Percentiles rank a stretch among this genome's conserved stretches.
phyloP scores from a whole-genome alignment of 139 green algal genomes.

The Volvox africanus region DNA sequence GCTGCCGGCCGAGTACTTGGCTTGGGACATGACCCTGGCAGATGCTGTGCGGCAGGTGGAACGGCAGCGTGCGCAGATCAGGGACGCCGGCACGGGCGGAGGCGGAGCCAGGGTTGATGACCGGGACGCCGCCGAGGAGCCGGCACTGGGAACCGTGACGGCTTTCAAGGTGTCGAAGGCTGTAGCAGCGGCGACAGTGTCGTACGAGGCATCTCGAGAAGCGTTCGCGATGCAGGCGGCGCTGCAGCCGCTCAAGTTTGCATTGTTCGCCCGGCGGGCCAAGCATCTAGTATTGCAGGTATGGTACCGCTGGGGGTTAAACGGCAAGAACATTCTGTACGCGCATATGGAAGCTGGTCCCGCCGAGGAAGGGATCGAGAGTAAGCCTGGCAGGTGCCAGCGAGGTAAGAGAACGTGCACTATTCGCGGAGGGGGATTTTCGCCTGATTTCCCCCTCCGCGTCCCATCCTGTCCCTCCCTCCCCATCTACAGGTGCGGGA shows the following conservation, averaged over 20 bases:
- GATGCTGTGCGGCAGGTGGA: conserved; percentile 21
- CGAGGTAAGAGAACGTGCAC: too few relatives aligned
- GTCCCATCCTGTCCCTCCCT: too few relatives aligned
- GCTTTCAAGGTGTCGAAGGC: conserved; percentile 47
- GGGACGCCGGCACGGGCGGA: neutral
- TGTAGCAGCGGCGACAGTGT: conserved; percentile 39
- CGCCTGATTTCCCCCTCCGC: too few relatives aligned
- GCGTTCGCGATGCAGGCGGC: conserved; percentile 29
- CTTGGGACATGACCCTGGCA: conserved; percentile 22
- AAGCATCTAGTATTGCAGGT: conserved; percentile 51
- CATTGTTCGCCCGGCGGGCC: conserved; percentile 29
- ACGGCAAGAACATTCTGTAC: too few relatives aligned
- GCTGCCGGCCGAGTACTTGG: conserved; percentile 20
- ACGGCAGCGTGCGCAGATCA: neutral
- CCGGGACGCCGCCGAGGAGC: neutral
- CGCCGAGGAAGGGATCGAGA: too few relatives aligned
- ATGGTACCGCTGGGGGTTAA: neutral
- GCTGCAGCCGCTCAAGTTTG: conserved; percentile 54
- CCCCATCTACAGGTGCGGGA: conserved; percentile 21
- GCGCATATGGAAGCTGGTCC: too few relatives aligned
- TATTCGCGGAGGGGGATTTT: too few relatives aligned
- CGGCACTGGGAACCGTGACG: neutral
- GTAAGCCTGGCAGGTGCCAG: too few relatives aligned
- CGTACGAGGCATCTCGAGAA: neutral
- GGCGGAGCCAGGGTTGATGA: neutral